A percentile compares a stretch with the other conserved stretches of the same genome.
These are phyloP conservation scores for Rhizopus arrhizus DNA, from an alignment of 371 early-diverging fungal genomes.

Conservation along the genomic window DNA sequence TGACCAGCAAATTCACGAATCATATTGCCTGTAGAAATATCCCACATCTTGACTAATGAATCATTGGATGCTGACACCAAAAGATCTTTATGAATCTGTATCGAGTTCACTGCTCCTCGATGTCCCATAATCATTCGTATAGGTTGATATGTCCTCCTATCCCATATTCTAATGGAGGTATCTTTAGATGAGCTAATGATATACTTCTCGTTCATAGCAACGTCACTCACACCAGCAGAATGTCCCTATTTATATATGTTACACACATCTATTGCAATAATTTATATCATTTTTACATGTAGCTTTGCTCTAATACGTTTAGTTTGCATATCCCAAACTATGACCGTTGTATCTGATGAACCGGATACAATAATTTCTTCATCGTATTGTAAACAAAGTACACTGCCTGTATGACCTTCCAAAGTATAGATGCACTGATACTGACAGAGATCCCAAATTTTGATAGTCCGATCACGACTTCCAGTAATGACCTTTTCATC, in stretches of 20 bases:
- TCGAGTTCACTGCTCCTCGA: conserved; percentile 85
- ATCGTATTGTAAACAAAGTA: conserved; percentile 89
- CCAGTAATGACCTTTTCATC: conserved; percentile 83
- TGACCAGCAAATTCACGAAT: conserved; percentile 76
- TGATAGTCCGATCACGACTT: conserved; percentile 88
- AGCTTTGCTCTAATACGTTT: conserved; percentile 28
- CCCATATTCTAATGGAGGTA: conserved; percentile 86
- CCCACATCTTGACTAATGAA: conserved; percentile 85
- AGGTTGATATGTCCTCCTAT: conserved; percentile 54
- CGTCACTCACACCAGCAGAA: conserved; percentile 75
- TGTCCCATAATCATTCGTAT: conserved; percentile 77
- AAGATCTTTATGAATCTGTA: conserved; percentile 67
- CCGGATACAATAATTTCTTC: conserved; percentile 83
- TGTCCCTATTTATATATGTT: conserved; percentile 57
- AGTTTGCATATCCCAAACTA: conserved; percentile 82
- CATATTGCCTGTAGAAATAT: conserved; percentile 67
- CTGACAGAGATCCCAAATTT: conserved; percentile 66
- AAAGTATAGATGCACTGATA: conserved; percentile 73
- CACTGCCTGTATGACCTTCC: conserved; percentile 85
- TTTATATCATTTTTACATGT: conserved; percentile 20
- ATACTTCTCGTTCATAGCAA: conserved; percentile 72
- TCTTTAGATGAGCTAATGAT: conserved; percentile 94
- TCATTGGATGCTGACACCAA: conserved; percentile 91
- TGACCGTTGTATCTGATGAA: conserved; percentile 86
- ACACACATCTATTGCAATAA: not conserved